Base-by-base conservation (phyloP, 257 asterid species). In the Solanum chmielewskii region DNA sequence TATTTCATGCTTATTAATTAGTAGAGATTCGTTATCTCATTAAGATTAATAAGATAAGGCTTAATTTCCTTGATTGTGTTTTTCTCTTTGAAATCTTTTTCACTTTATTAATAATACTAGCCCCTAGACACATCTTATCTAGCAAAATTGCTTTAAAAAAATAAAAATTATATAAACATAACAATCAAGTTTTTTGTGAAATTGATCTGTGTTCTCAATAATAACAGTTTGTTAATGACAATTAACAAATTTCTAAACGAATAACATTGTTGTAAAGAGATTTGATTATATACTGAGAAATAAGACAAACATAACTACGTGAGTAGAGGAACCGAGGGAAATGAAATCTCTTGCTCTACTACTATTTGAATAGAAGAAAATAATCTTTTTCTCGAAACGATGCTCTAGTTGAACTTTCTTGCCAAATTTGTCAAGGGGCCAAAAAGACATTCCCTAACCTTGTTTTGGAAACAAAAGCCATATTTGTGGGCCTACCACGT, bases 41-140 rank as follows among this genome's bases (percentile, higher is more conserved):
- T 37, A 37, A 37, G 0, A 37, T 37, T 37, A 35, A 37, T 37
- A 37, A 37, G 0, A 0, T 37, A 37, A 37, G 39, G 1, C 1
- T 0, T 35, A 35, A 6, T 6, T 6, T 5, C 1, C 7, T 35
- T 5, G 1, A 1, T 35, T 35, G 0, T 0, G 1, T 35, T 35
- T 0, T 35, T 35, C 1, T 35, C 7, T 5, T 35, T 5, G 39
- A 35, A 0, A 35, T 5, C 7, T 0, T 35, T 35, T 37, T 37
- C 7, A 5, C 7, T 37, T 37, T 37, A 37, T 37, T 37, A 37
- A 37, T 37, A 37, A 37, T 1, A 37, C 39, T 37, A 37, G 7
- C 39, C 39, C 39, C 39, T 5, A 1, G 39, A 5, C 7, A 35
- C 39, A 37, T 6, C 7, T 37, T 6, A 37, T 7, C 7, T 37